Base-by-base conservation (phyloP, 495 filamentous ascomycete genomes). In the Collariella sp. region DNA sequence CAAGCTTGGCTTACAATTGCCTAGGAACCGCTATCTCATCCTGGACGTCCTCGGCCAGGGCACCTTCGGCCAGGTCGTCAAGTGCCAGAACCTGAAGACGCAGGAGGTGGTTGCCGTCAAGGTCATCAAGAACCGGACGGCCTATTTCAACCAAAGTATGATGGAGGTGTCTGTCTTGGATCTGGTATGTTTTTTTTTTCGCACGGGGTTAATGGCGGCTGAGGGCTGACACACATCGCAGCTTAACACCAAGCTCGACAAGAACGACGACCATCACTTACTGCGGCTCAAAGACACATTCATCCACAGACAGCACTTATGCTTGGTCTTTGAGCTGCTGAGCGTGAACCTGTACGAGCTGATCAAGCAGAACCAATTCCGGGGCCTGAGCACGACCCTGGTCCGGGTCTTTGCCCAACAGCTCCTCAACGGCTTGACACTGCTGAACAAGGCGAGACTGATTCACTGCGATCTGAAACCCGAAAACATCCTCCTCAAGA, bases 101-200 rank as follows among this genome's bases (percentile, higher is more conserved):
- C 89, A 95, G 67, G 94, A 99, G 69, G 94, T 99, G 33, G 91
- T 99, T 23, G 94, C 94, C 1, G 94, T 99, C 54, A 99, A 99
- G 73, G 94, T 97, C 26, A 91, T 99, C 72, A 99, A 99, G 70
- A 99, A 99, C 68, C 83, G 94, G 67, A 97, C 93, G 0, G 94
- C 94, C 16, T 99, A 99, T 64, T 99, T 99, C 76, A 99, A 99
- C 64, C 94, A 99, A 70, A 99, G 94, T 68, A 99, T 99, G 94
- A 99, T 99, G 94, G 94, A 99, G 63, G 94, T 99, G 24, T 99
- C 94, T 7, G 94, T 99, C 7, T 74, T 99, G 26, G 94, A 99
- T 69, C 67, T 99, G 77, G 91, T 96, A 79, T 55, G 83, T 57
- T 35, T 13, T 9, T 2, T 5, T 15, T 20, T 46, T 26, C 19